phyloP scores from a whole-genome alignment of 73 alveolate genomes.

The Paramecium pentaurelia region DNA sequence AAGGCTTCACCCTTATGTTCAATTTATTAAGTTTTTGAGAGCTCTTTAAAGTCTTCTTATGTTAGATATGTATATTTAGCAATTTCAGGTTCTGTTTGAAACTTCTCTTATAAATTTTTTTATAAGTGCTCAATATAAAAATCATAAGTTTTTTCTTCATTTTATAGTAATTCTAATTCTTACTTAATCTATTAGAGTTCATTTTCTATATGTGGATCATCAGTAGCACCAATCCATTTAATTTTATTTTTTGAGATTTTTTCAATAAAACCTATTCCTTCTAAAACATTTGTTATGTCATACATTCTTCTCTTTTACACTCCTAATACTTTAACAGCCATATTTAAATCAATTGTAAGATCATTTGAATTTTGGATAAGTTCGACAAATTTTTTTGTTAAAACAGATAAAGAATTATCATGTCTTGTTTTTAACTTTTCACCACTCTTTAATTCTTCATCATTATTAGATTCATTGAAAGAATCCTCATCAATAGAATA shows the following conservation, averaged over 20 bases:
- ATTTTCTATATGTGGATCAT: slow-evolving; percentile 48
- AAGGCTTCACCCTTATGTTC: slow-evolving; percentile 56
- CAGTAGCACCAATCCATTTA: slow-evolving; percentile 65
- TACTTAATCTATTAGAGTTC: slow-evolving; percentile 46
- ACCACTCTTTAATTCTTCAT: not conserved
- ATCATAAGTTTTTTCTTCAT: slow-evolving; percentile 60
- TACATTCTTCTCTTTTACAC: slow-evolving; percentile 68
- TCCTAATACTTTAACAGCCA: slow-evolving; percentile 49
- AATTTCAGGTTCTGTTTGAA: slow-evolving; percentile 53
- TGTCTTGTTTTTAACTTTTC: slow-evolving; percentile 29
- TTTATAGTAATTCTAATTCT: slow-evolving; percentile 51
- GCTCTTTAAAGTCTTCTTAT: slow-evolving; percentile 61
- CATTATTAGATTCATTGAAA: not conserved
- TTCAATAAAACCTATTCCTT: slow-evolving; percentile 69
- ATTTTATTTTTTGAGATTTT: slow-evolving; percentile 64
- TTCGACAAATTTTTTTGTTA: slow-evolving; percentile 68
- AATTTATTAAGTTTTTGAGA: slow-evolving; percentile 9
- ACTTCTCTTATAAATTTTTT: slow-evolving; percentile 40
- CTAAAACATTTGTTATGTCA: slow-evolving; percentile 71
- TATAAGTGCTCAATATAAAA: slow-evolving; percentile 64
- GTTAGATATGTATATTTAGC: slow-evolving; percentile 64
- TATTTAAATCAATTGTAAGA: slow-evolving; percentile 61
- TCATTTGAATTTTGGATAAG: slow-evolving; percentile 60
- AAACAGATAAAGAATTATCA: slow-evolving; percentile 68
- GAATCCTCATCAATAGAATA: not conserved